Percentiles rank a stretch among this genome's conserved stretches.
Evolutionary conservation across 1,284 basidiomycete species (phyloP).

Genomic region (Boletus calvinii): DNA sequence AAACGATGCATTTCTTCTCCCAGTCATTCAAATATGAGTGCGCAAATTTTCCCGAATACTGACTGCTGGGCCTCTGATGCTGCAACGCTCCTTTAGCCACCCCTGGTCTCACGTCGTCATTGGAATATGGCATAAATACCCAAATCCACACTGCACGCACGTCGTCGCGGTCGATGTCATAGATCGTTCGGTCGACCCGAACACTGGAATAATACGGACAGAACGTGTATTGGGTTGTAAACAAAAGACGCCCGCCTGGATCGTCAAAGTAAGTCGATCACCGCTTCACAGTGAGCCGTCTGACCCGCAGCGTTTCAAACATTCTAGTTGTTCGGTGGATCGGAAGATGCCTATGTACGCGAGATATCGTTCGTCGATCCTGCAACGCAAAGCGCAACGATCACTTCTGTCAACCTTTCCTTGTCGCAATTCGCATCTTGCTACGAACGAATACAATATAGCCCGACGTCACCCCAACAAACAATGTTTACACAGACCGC

Average conservation of each 20-base stretch:
- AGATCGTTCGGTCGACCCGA: conserved; percentile 78
- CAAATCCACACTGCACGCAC: conserved; percentile 90
- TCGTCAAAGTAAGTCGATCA: conserved; percentile 65
- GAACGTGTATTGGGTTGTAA: conserved; percentile 85
- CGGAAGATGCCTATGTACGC: conserved; percentile 90
- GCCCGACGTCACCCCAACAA: conserved; percentile 56
- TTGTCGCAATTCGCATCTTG: conserved; percentile 88
- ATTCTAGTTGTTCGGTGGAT: conserved; percentile 77
- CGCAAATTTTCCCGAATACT: conserved; percentile 28
- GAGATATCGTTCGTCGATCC: conserved; percentile 94
- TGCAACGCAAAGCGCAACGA: conserved; percentile 70
- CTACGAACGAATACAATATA: conserved; percentile 87
- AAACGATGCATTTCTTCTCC: conserved; percentile 71
- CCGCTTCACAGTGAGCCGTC: not conserved
- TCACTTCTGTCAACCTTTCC: conserved; percentile 88
- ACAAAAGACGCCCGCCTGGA: conserved; percentile 82
- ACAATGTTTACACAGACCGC: conserved; percentile 82
- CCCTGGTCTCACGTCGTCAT: conserved; percentile 85
- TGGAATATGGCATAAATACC: conserved; percentile 94
- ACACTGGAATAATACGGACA: conserved; percentile 85
- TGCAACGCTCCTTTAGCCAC: conserved; percentile 53
- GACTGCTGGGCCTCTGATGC: conserved; percentile 18
- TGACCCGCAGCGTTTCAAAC: conserved; percentile 11
- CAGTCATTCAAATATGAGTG: conserved; percentile 74
- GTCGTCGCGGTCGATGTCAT: conserved; percentile 90